Evolutionary conservation across 805 yeast genomes (phyloP).

Genomic region (Danielia oregonensis): DNA sequence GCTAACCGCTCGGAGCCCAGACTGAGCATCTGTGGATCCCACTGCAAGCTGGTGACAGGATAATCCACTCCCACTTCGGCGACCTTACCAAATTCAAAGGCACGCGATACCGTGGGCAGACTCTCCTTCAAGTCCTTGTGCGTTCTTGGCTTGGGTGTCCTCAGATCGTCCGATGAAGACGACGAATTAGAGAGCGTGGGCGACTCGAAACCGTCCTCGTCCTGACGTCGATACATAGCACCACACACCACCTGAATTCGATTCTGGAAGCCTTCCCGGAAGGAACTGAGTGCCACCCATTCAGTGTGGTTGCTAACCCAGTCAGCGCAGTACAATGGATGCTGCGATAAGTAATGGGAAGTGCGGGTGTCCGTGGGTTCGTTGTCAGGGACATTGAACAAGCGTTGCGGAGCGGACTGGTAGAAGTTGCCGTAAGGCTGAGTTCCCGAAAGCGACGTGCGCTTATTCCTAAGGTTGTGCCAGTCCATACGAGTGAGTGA

Average conservation of each 20-base stretch:
- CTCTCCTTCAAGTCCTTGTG: too few species aligned
- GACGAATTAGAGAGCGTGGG: neutral
- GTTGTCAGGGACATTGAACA: slow-evolving; percentile 1
- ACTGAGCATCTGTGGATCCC: slow-evolving; percentile 58
- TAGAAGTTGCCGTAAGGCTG: neutral
- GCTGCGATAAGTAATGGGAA: slow-evolving; percentile 18
- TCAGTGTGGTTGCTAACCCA: slow-evolving; percentile 36
- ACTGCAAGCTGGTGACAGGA: slow-evolving; percentile 68
- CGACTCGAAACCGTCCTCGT: slow-evolving; percentile 12
- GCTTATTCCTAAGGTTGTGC: slow-evolving; percentile 14
- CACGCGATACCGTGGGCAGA: slow-evolving; percentile 7
- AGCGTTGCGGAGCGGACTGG: neutral
- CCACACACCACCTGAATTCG: slow-evolving; percentile 50
- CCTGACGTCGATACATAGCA: slow-evolving; percentile 20
- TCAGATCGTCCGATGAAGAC: slow-evolving; percentile 1
- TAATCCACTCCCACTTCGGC: slow-evolving; percentile 55
- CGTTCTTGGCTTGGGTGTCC: slow-evolving; percentile 1
- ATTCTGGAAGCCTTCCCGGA: slow-evolving; percentile 73
- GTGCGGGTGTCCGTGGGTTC: slow-evolving; percentile 2
- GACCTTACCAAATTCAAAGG: slow-evolving; percentile 42
- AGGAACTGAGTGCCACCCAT: slow-evolving; percentile 66
- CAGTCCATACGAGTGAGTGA: slow-evolving; percentile 10
- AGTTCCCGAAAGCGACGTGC: slow-evolving; percentile 10
- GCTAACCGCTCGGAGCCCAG: slow-evolving; percentile 48
- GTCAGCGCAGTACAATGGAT: slow-evolving; percentile 34